A percentile compares a stretch with the other conserved stretches of the same genome.
phyloP scores from a whole-genome alignment of 2,329 filamentous ascomycete genomes.

The Pyricularia pennisetigena region DNA sequence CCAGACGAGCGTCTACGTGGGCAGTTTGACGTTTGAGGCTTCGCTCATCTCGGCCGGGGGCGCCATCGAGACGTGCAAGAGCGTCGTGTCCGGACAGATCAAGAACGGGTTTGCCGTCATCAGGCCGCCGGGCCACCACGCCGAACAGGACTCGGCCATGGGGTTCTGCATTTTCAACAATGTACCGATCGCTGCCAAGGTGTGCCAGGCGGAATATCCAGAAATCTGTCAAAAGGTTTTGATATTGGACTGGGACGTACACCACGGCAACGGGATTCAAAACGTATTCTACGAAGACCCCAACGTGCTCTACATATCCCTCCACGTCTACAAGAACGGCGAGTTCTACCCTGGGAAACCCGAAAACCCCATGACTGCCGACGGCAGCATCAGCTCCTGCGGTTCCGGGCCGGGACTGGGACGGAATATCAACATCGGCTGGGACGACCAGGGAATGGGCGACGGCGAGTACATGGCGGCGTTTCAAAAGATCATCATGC shows the following conservation, averaged over 20 bases:
- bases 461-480: constrained; percentile 96
- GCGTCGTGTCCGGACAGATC: constrained; percentile 72
- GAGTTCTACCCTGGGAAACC: constrained; percentile 72
- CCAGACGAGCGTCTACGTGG: constrained; percentile 73
- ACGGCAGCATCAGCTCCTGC: constrained; percentile 51
- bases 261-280: constrained; percentile 84
- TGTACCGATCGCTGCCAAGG: constrained; percentile 81
- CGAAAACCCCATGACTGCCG: constrained; percentile 44
- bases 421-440: constrained; percentile 58
- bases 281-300: constrained; percentile 94
- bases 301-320: constrained; percentile 89
- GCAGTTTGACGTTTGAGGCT: constrained; percentile 70
- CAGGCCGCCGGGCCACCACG: constrained; percentile 89
- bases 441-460: constrained; percentile 70
- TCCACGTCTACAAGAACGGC: constrained; percentile 81
- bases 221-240: constrained; percentile 78
- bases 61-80: constrained; percentile 90
- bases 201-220: constrained; percentile 74
- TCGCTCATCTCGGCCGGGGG: constrained; percentile 81
- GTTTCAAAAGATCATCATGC: constrained; percentile 94
- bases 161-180: constrained; percentile 99
- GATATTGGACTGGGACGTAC: constrained; percentile 85
- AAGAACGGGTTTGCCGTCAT: constrained; percentile 97
- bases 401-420: constrained; percentile 45
- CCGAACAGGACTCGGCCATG: constrained; percentile 75